phyloP scores from a whole-genome alignment of 352 stramenopile species.

The Phytophthora podocarpi region DNA sequence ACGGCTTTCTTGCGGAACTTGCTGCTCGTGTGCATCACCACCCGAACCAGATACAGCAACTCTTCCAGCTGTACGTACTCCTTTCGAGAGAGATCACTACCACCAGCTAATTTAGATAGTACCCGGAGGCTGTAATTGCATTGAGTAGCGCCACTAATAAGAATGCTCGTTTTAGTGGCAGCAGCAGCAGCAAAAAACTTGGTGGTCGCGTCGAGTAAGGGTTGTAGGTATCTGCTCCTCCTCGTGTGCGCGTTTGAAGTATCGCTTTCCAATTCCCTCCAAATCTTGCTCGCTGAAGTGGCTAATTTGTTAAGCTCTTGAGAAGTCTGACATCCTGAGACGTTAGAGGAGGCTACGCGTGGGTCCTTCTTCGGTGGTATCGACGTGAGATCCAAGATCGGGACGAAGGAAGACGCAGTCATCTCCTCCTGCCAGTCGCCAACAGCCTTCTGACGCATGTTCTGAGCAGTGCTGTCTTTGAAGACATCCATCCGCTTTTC shows the following conservation, averaged over 20 bases:
- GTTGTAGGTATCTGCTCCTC: conserved; percentile 9
- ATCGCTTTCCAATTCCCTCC: not conserved
- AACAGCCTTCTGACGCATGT: not conserved
- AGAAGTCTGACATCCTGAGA: not conserved
- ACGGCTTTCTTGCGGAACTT: not conserved
- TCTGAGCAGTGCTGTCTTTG: conserved; percentile 15
- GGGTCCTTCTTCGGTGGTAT: conserved; percentile 6
- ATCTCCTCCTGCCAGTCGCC: conserved; percentile 12
- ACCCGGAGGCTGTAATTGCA: not conserved
- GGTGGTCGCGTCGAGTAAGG: conserved; percentile 12
- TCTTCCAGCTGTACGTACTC: conserved; percentile 20
- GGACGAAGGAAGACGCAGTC: conserved; percentile 12
- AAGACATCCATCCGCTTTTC: not conserved
- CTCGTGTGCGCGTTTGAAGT: not conserved
- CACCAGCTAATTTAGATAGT: not conserved
- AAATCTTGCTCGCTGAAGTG: not conserved
- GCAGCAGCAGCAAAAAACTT: conserved; percentile 6
- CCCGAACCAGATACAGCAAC: conserved; percentile 11
- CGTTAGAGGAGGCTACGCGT: not conserved
- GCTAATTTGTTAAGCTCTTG: not conserved
- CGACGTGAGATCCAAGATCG: conserved; percentile 17
- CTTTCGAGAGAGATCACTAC: not conserved
- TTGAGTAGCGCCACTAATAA: not conserved
- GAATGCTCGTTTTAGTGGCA: not conserved
- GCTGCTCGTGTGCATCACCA: not conserved